Evolutionary conservation across 78 protist genomes (phyloP).

Genomic region (Tieghemostelium lacteum): DNA sequence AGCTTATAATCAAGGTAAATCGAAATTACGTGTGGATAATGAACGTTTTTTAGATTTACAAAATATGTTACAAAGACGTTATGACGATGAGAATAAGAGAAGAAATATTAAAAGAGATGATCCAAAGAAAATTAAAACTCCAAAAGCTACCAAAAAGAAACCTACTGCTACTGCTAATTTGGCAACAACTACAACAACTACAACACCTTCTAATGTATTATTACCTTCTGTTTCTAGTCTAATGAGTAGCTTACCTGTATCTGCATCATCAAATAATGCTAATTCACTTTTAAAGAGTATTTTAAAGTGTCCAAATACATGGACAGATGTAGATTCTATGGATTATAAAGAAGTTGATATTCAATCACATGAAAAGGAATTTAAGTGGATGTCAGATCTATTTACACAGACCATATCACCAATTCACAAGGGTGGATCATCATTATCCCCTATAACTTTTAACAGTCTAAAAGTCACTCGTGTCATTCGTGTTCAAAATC

Average conservation of each 20-base stretch:
- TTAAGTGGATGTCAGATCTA: conserved; percentile 57
- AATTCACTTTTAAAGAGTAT: not conserved
- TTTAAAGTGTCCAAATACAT: conserved; percentile 43
- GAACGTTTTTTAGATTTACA: conserved; percentile 66
- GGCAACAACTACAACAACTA: not conserved
- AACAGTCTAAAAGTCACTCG: conserved; percentile 48
- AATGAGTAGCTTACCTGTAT: not conserved
- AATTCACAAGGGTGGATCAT: conserved; percentile 27
- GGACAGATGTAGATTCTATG: conserved; percentile 58
- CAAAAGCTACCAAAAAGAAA: not conserved
- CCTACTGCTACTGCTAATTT: not conserved
- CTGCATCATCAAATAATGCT: not conserved
- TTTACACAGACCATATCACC: conserved; percentile 26
- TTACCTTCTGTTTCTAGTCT: not conserved
- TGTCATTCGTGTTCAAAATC: conserved; percentile 39
- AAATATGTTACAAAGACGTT: conserved; percentile 66
- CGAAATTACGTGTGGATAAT: conserved; percentile 19
- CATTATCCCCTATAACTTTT: conserved; percentile 53
- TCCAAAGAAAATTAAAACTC: conserved; percentile 13
- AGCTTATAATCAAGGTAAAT: conserved; percentile 1
- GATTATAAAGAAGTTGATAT: conserved; percentile 66
- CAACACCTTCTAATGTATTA: not conserved
- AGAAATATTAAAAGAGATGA: conserved; percentile 68
- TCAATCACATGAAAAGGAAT: conserved; percentile 6
- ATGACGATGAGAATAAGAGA: conserved; percentile 46